phyloP scores from a whole-genome alignment of 129 eudicot genomes.

The Logfia minima region DNA sequence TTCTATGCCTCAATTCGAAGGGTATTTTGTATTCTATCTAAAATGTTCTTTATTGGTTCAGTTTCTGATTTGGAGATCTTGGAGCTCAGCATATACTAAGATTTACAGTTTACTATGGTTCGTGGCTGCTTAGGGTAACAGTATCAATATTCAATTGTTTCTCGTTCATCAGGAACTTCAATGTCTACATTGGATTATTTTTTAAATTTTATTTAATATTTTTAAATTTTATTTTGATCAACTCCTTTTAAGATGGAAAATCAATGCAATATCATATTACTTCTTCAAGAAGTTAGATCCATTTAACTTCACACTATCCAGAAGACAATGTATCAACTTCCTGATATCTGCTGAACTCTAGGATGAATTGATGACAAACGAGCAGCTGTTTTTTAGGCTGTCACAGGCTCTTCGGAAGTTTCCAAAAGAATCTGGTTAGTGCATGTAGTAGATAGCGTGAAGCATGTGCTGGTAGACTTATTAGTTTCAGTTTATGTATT shows the following conservation, averaged over 20 bases:
- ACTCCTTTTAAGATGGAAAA: too few relatives aligned
- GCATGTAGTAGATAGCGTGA: conserved; percentile 1
- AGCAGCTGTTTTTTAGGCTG: conserved; percentile 94
- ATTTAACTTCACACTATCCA: background rate
- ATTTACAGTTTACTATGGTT: conserved; percentile 63
- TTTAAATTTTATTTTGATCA: too few relatives aligned
- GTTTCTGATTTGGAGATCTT: conserved; percentile 4
- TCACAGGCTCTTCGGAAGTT: conserved; percentile 94
- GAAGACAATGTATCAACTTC: conserved; percentile 2
- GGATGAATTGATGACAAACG: conserved; percentile 98
- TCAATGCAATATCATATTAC: conserved; percentile 3
- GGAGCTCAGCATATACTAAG: background rate
- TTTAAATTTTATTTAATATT: too few relatives aligned
- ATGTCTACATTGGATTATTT: background rate
- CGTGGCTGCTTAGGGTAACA: conserved; percentile 89
- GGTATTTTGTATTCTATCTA: conserved; percentile 32
- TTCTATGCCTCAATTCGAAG: conserved; percentile 72
- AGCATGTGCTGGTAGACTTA: conserved; percentile 1
- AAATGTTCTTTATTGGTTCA: conserved; percentile 4
- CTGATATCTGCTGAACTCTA: conserved; percentile 30
- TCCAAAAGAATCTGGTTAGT: conserved; percentile 95
- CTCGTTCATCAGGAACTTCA: background rate
- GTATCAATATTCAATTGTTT: background rate
- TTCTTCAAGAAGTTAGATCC: conserved; percentile 10
- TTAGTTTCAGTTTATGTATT: background rate